phyloP scores from a whole-genome alignment of 805 yeast species.

The Starmerella khaoyaiensis region DNA sequence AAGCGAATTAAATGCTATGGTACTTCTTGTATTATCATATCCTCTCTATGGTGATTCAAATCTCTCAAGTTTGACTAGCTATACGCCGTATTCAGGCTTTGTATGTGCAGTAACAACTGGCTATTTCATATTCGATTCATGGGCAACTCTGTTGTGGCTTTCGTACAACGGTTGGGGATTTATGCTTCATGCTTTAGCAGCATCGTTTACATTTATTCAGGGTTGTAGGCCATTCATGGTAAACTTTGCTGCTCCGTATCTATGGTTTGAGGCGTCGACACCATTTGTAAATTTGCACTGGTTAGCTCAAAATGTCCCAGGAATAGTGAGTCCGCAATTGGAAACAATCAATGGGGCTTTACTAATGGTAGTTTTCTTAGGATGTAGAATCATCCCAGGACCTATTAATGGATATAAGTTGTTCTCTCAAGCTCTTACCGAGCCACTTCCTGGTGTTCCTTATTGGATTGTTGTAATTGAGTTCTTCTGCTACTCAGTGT shows the following conservation, averaged over 20 bases:
- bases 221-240: slow-evolving; percentile 61
- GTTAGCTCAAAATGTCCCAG: slow-evolving; percentile 73
- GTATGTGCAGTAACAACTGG: slow-evolving; percentile 64
- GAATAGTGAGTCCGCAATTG: slow-evolving; percentile 41
- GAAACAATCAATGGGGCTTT: slow-evolving; percentile 58
- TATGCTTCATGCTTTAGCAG: slow-evolving; percentile 69
- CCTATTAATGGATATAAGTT: slow-evolving; percentile 47
- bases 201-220: slow-evolving; percentile 56
- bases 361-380: slow-evolving; percentile 57
- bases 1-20: slow-evolving; percentile 67
- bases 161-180: slow-evolving; percentile 68
- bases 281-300: slow-evolving; percentile 93
- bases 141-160: slow-evolving; percentile 50
- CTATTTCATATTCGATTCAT: slow-evolving; percentile 81
- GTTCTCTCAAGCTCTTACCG: slow-evolving; percentile 26
- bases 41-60: slow-evolving; percentile 54
- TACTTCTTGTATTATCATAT: slow-evolving; percentile 44
- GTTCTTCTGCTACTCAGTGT: slow-evolving; percentile 44
- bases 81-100: slow-evolving; percentile 59
- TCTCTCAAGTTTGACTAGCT: slow-evolving; percentile 51
- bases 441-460: slow-evolving; percentile 32
- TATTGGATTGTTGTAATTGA: slow-evolving; percentile 37
- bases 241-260: slow-evolving; percentile 70
- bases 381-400: slow-evolving; percentile 78
- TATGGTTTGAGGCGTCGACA: slow-evolving; percentile 76